phyloP scores from a whole-genome alignment of 176 grass and related monocot species.

The bread wheat (Triticum aestivum) region IWGSC_CS_RefSeq_v2.1 NC_057813.1:455381101-455381600 shows the following conservation, averaged over 20 bases:
- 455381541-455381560: too few species aligned
- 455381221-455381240: conserved; percentile 8
- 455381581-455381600: too few species aligned
- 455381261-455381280: conserved; percentile 46
- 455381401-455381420: background rate
- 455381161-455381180: background rate
- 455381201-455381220: conserved; percentile 1
- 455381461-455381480: conserved; percentile 4
- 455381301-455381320: conserved; percentile 74
- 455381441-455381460: background rate
- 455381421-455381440: conserved; percentile 9
- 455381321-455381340: conserved; percentile 75
- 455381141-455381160: conserved; percentile 11
- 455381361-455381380: background rate
- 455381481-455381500: background rate
- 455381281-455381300: conserved; percentile 59
- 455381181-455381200: background rate
- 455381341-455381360: background rate
- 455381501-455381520: too few species aligned
- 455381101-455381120: conserved; percentile 5
- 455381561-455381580: too few species aligned
- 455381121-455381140: background rate
- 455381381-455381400: conserved; percentile 20
- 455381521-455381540: too few species aligned
- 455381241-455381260: conserved; percentile 45